These are phyloP conservation scores for Phytophthora sojae DNA, from an alignment of 352 stramenopile genomes.

Conservation along the genomic window DNA sequence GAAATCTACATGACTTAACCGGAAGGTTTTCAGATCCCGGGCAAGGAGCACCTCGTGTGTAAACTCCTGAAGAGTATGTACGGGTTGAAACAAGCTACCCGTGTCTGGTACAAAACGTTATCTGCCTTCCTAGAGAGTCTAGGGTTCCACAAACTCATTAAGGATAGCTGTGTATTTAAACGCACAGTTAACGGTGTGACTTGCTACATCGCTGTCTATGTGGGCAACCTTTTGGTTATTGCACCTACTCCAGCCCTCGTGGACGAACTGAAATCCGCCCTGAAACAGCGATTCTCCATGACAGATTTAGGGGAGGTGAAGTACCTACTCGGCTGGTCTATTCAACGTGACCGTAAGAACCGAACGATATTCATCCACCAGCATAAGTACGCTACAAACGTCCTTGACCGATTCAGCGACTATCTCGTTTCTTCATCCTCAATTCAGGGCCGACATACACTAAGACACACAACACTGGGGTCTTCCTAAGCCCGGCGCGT, in stretches of 20 bases:
- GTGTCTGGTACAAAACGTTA: no score
- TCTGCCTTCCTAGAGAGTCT: no score
- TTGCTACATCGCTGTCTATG: conserved; percentile 30
- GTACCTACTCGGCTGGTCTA: conserved; percentile 25
- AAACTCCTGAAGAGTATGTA: no score
- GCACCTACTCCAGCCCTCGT: conserved; percentile 14
- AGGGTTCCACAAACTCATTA: no score
- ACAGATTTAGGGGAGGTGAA: conserved; percentile 25
- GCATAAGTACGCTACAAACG: conserved; percentile 32
- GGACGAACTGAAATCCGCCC: conserved; percentile 10
- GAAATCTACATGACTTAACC: no score
- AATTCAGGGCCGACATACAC: background rate
- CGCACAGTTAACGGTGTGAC: background rate
- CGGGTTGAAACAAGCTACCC: no score
- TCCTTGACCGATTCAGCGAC: conserved; percentile 21
- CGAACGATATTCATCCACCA: conserved; percentile 30
- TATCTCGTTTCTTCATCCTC: background rate
- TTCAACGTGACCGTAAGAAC: conserved; percentile 24
- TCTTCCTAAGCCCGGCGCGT: background rate
- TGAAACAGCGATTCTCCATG: conserved; percentile 22
- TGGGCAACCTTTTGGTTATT: conserved; percentile 22
- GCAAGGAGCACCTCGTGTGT: no score
- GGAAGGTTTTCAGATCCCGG: no score
- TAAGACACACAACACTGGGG: background rate
- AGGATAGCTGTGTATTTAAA: no score